Percentiles rank a stretch among this genome's conserved stretches.
Conservation (phyloP, 164 flowering plant genomes). For the Magnolia kwangsiensis region DNA sequence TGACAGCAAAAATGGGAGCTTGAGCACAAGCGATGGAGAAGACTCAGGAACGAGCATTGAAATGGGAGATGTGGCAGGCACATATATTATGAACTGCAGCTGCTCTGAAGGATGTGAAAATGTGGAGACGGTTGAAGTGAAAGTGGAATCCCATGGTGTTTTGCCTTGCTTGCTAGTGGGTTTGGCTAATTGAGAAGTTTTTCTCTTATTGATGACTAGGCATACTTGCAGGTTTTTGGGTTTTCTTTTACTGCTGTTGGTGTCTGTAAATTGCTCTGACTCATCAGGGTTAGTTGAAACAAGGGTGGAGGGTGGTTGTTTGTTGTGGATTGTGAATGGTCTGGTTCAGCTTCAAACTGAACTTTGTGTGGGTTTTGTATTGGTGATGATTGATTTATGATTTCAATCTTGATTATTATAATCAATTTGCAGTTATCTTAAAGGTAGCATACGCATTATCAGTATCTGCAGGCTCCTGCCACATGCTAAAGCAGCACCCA, state of each 20-base stretch:
- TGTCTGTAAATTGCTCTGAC: conserved; percentile 32
- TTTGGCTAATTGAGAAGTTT: conserved; percentile 9
- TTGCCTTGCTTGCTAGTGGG: conserved; percentile 15
- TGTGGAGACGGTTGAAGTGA: conserved; percentile 33
- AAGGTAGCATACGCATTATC: no score
- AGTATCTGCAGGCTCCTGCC: no score
- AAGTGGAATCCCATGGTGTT: conserved; percentile 14
- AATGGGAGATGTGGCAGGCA: conserved; percentile 10
- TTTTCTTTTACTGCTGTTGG: conserved; percentile 18
- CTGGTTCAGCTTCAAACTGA: conserved; percentile 65
- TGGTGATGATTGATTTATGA: conserved; percentile 17
- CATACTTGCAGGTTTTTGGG: conserved; percentile 14
- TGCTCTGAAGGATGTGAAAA: conserved; percentile 18
- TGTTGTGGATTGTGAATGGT: conserved; percentile 14
- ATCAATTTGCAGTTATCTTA: neutral
- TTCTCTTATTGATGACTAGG: conserved; percentile 2
- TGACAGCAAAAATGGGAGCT: conserved; percentile 42
- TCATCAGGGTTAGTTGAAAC: conserved; percentile 13
- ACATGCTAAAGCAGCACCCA: no score
- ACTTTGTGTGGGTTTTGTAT: conserved; percentile 28
- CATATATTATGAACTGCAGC: conserved; percentile 7
- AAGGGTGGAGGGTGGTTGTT: conserved; percentile 18
- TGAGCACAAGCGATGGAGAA: conserved; percentile 41
- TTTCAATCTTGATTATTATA: conserved; percentile 5
- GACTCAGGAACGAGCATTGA: conserved; percentile 23